These are phyloP conservation scores for Chaetomium cochliodes DNA, from an alignment of 495 filamentous ascomycete genomes.

Conservation along the genomic window DNA sequence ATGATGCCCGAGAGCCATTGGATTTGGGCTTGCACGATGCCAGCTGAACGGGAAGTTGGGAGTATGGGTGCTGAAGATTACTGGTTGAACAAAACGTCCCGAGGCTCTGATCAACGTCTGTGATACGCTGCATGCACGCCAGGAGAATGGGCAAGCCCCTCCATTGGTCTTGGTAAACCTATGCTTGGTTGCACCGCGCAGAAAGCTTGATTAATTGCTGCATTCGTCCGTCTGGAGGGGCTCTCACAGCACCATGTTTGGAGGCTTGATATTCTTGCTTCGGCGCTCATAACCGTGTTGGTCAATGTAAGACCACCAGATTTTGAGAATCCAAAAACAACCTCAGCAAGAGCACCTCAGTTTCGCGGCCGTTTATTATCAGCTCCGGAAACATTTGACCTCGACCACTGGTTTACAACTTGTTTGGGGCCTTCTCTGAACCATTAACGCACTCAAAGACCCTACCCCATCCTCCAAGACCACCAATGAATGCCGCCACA, in stretches of 20 bases:
- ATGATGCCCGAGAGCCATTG: not conserved
- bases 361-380: too few species aligned
- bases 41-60: constrained; percentile 14
- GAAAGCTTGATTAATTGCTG: not conserved
- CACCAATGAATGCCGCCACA: not conserved
- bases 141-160: not conserved
- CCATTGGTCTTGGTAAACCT: not conserved
- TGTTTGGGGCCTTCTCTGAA: not conserved
- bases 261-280: too few species aligned
- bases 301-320: too few species aligned
- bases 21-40: constrained; percentile 7
- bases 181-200: not conserved
- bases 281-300: too few species aligned
- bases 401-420: not conserved
- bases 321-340: too few species aligned
- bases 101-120: not conserved
- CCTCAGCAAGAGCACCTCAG: too few species aligned
- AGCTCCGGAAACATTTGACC: too few species aligned
- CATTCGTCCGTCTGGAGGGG: not conserved
- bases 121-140: constrained; percentile 6
- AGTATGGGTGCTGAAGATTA: not conserved
- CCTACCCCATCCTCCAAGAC: not conserved
- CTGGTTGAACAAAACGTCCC: not conserved
- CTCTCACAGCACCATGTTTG: too few species aligned
- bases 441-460: not conserved